A percentile compares a stretch with the other conserved stretches of the same genome.
Evolutionary conservation across 441 rosid genomes (phyloP).

Genomic region (Erodium chrysanthum): DNA sequence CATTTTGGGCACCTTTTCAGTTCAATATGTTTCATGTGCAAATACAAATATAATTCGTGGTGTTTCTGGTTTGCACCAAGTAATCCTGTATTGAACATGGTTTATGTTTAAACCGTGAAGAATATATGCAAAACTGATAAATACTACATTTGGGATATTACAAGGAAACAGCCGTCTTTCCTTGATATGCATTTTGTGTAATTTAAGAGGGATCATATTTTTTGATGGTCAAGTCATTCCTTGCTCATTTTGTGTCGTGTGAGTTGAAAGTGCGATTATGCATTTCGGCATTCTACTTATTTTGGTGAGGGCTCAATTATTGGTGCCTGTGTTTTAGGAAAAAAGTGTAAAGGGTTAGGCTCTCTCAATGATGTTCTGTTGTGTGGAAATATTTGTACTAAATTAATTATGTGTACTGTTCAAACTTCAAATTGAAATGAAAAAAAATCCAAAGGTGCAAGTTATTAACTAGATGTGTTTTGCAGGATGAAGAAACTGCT

Average conservation of each 20-base stretch:
- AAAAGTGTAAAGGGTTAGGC: too few relatives aligned
- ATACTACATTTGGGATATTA: background rate
- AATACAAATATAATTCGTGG: too few relatives aligned
- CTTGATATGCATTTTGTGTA: background rate
- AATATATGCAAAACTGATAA: background rate
- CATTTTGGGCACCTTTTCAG: background rate
- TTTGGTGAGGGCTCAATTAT: background rate
- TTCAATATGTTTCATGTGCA: too few relatives aligned
- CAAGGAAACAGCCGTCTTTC: background rate
- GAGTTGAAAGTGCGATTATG: background rate
- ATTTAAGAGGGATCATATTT: background rate
- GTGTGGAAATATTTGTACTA: background rate
- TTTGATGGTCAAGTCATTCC: background rate
- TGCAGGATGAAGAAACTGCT: conserved; percentile 45
- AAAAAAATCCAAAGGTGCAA: background rate
- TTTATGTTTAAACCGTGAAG: background rate
- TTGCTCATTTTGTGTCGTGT: background rate
- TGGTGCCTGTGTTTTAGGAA: too few relatives aligned
- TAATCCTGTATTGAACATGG: background rate
- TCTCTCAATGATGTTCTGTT: too few relatives aligned
- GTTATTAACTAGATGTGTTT: background rate
- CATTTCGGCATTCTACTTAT: background rate
- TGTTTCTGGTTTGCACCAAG: background rate
- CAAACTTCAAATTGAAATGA: background rate
- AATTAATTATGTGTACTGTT: too few relatives aligned